Evolutionary conservation across 306 rosid species (phyloP).

Genomic region (Argentina anserina): DNA sequence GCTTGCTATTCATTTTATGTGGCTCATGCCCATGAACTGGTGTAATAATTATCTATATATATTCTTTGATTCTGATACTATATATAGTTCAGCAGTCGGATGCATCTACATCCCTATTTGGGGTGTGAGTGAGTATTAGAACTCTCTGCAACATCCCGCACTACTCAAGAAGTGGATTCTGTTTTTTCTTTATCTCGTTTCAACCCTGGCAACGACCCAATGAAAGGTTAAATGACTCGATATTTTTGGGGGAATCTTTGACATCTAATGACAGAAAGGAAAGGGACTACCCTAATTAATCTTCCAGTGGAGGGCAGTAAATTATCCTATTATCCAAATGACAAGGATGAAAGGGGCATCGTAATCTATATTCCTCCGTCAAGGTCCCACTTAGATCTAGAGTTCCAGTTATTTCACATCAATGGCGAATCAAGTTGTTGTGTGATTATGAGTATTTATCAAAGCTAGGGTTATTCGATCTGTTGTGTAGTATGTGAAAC

Average conservation of each 20-base stretch:
- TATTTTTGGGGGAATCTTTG: neutral
- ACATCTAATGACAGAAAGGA: neutral
- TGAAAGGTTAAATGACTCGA: neutral
- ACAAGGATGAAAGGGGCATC: neutral
- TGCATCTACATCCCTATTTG: too few relatives aligned
- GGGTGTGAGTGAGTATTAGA: too few relatives aligned
- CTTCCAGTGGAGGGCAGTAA: neutral
- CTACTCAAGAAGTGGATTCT: too few relatives aligned
- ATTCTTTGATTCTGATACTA: too few relatives aligned
- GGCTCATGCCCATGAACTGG: too few relatives aligned
- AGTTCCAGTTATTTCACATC: conserved; percentile 10
- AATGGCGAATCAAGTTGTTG: conserved; percentile 4
- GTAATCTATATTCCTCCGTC: neutral
- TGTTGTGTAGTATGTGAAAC: neutral
- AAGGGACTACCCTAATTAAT: neutral
- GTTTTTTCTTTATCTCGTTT: too few relatives aligned
- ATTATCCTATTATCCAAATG: neutral
- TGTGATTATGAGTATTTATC: neutral
- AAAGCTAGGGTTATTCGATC: neutral
- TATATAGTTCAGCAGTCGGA: too few relatives aligned
- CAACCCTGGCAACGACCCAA: neutral
- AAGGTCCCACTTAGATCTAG: neutral
- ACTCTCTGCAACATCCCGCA: too few relatives aligned
- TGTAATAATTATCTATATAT: too few relatives aligned
- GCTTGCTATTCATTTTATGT: too few relatives aligned